Base-by-base conservation (phyloP, 345 rosid genomes). In the Melaleuca alternifolia region DNA sequence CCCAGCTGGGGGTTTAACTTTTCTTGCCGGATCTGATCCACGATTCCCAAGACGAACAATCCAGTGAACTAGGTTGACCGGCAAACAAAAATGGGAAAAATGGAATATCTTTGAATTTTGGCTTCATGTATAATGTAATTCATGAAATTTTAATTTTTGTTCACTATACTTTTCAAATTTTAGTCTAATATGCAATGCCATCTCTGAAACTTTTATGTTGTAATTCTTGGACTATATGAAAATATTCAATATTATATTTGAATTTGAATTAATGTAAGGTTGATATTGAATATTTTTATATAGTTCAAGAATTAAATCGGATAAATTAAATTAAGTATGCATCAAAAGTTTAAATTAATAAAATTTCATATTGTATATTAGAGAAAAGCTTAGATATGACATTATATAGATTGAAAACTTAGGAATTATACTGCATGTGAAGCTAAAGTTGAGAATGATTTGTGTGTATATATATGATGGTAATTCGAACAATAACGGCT, bases 321-420 rank as follows among this genome's bases (percentile, higher is more conserved):
- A 41, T 41, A 41, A 41, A 41, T 41, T 41, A 41, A 41, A 41
- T 41, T 59, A 7, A n/a, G 0, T 0, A 59, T 59, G 12, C 12
- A 59, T 6, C 0, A 9, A 4, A 54, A 21, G 10, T 9, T 10
- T 8, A 56, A 23, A 23, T 54, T 2, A 2, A 23, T 4, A 21
- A 54, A 54, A 54, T 56, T 56, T 21, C 0, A 56, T 9, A 0
- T 56, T 54, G 23, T 21, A 20, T 6, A 0, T 7, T 54, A 54
- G 21, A 8, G 21, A 9, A 23, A 26, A 57, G 2, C 26, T 24
- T 11, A 57, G 3, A 11, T 0, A 11, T 6, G 7, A 0, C 5
- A 56, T 56, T 2, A 2, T 10, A 2, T 1, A 11, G 26, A 59
- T 59, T 26, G 26, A 57, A 11, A 26, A 30, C 10, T 56, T 56